Evolutionary conservation across 371 early-diverging fungal species (phyloP).

Genomic region (Haplosporangium sp.): DNA sequence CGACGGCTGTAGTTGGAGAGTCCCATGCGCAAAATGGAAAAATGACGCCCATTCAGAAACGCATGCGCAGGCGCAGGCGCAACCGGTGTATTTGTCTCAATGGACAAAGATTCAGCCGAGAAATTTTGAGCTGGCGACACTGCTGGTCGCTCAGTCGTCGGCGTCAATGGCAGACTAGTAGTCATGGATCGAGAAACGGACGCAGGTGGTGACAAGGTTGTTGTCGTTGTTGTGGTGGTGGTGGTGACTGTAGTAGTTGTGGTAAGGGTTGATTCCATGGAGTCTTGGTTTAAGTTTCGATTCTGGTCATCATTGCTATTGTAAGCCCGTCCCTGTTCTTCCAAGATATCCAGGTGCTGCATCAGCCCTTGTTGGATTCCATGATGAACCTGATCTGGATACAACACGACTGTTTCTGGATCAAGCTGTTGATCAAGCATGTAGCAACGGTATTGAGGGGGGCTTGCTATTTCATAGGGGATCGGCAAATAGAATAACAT

Average conservation of each 20-base stretch:
- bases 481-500: neutral
- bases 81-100: neutral
- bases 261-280: constrained; percentile 11
- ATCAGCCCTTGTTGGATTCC: constrained; percentile 19
- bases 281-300: neutral
- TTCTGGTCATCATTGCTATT: neutral
- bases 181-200: neutral
- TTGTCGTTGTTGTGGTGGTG: constrained; percentile 30
- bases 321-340: constrained; percentile 3
- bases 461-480: constrained; percentile 17
- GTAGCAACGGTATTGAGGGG: constrained; percentile 38
- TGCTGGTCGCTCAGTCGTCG: too few species aligned
- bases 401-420: constrained; percentile 17
- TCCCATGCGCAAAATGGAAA: constrained; percentile 13
- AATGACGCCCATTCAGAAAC: constrained; percentile 11
- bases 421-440: constrained; percentile 31
- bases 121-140: too few species aligned
- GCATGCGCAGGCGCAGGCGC: neutral
- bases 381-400: constrained; percentile 25
- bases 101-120: neutral
- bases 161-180: too few species aligned
- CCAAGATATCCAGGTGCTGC: constrained; percentile 17
- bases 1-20: neutral
- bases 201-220: neutral
- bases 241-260: constrained; percentile 33